These are phyloP conservation scores for Diddensiella transvaalensis DNA, from an alignment of 805 yeast species.

Conservation along the genomic window DNA sequence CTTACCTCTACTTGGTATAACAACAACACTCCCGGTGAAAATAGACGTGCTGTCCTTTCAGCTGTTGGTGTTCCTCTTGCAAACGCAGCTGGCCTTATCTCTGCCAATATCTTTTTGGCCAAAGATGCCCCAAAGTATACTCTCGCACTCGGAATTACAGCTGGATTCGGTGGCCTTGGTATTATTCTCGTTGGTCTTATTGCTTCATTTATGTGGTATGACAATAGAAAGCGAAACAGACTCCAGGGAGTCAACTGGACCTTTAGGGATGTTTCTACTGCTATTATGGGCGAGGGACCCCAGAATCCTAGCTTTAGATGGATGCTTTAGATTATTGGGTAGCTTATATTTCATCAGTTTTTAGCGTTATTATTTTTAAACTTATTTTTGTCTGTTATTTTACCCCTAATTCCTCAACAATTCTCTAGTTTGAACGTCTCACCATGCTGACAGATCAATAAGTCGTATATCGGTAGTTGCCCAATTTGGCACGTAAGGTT, in stretches of 20 bases:
- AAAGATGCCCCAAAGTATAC: conserved; percentile 51
- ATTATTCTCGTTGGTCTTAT: conserved; percentile 33
- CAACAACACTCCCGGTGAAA: conserved; percentile 46
- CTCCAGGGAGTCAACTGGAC: conserved; percentile 22
- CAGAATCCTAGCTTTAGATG: conserved; percentile 44
- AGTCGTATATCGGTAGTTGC: no score
- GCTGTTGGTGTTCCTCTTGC: conserved; percentile 54
- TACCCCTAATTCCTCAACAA: neutral
- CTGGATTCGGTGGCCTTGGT: conserved; percentile 46
- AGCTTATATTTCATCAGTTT: no score
- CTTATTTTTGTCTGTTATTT: neutral
- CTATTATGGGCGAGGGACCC: conserved; percentile 44
- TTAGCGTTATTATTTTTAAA: neutral
- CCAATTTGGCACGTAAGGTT: no score
- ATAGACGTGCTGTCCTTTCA: conserved; percentile 44
- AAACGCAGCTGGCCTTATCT: conserved; percentile 54
- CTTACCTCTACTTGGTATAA: conserved; percentile 50
- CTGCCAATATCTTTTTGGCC: conserved; percentile 48
- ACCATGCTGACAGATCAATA: no score
- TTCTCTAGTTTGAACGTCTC: no score
- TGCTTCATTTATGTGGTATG: conserved; percentile 39
- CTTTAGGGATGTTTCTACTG: conserved; percentile 30
- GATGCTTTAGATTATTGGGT: conserved; percentile 38
- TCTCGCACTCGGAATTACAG: conserved; percentile 48
- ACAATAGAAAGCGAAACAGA: conserved; percentile 37